Evolutionary conservation across 1,284 basidiomycete genomes (phyloP), one percentile per base, ranked within the genome.

Genomic region (Trichosporon inkin): DNA sequence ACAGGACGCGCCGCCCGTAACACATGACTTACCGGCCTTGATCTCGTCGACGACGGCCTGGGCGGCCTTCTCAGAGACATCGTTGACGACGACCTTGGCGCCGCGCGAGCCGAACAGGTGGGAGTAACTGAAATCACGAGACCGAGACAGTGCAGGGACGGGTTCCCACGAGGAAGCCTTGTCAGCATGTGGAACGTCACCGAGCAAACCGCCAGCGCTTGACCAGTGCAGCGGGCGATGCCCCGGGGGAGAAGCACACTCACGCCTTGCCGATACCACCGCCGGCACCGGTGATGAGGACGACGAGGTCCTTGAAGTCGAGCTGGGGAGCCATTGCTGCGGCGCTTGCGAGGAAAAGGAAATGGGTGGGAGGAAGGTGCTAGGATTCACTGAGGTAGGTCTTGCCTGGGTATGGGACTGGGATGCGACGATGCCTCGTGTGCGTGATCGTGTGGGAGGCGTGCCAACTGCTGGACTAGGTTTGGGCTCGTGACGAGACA

Each of bases 1-100:
- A 20, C 41, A 44, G 10, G 11, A 16, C 16, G 6, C 17, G 35
- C 13, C 2, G 28, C 1, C 4, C 2, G n/a, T n/a, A 32, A 8
- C 28, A 32, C 4, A 32, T 32, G 0, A 74, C 84, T 63, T 66
- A 90, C 93, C 88, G 72, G 85, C 83, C 54, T 80, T 83, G 74
- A 99, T 97, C 79, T 96, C 87, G 68, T 92, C 87, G 8, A 96
- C 94, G 32, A 96, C 92, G 68, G 88, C 89, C 78, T 96, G 90
- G 4, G 95, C 95, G 19, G 92, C 89, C 64, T 87, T 86, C 57
- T 82, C 83, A 71, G 88, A 92, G 74, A 98, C 90, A 79, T 99
- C 96, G 73, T 97, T 96, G 44, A 98, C 90, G 65, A 99, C 90
- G 62, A 99, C 86, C 70, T 92, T 93, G 16, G 93, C 92, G 11